Conservation (phyloP, 306 rosid species). For the Heteromeles arbutifolia region DNA sequence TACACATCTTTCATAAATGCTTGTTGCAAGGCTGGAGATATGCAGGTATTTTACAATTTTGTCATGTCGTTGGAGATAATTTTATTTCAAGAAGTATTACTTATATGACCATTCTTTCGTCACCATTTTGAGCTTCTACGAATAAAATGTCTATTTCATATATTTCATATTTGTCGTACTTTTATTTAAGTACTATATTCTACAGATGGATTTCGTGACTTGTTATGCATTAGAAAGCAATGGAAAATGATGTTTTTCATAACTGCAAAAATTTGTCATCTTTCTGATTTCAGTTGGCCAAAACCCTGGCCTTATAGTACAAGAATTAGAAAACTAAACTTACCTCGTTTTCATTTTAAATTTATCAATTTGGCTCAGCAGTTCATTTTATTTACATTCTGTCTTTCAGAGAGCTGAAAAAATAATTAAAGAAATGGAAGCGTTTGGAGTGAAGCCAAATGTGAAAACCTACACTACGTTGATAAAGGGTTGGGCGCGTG, state of each 20-base stretch:
- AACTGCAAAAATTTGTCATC: not conserved
- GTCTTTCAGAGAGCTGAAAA: slow-evolving; percentile 64
- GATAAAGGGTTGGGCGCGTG: slow-evolving; percentile 95
- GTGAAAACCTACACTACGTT: slow-evolving; percentile 80
- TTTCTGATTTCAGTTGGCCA: not conserved
- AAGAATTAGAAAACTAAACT: not conserved
- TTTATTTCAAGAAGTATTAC: not conserved
- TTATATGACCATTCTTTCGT: not conserved
- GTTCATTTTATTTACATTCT: slow-evolving; percentile 1
- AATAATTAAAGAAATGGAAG: slow-evolving; percentile 66
- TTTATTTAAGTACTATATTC: not conserved
- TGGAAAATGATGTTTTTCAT: not conserved
- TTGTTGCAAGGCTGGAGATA: slow-evolving; percentile 93
- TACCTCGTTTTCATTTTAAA: not conserved
- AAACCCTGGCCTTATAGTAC: not conserved
- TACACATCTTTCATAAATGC: slow-evolving; percentile 93
- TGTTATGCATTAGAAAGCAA: not conserved
- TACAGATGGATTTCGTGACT: not conserved
- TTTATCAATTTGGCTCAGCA: not conserved
- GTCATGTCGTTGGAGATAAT: not conserved
- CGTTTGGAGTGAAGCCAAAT: slow-evolving; percentile 74
- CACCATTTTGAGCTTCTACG: not conserved
- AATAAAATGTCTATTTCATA: not conserved
- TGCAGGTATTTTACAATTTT: slow-evolving; percentile 46
- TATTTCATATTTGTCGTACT: not conserved